Percentiles rank a stretch among this genome's conserved stretches.
phyloP scores from a whole-genome alignment of 768 basidiomycete species.

The Macrolepiota fuliginosa region DNA sequence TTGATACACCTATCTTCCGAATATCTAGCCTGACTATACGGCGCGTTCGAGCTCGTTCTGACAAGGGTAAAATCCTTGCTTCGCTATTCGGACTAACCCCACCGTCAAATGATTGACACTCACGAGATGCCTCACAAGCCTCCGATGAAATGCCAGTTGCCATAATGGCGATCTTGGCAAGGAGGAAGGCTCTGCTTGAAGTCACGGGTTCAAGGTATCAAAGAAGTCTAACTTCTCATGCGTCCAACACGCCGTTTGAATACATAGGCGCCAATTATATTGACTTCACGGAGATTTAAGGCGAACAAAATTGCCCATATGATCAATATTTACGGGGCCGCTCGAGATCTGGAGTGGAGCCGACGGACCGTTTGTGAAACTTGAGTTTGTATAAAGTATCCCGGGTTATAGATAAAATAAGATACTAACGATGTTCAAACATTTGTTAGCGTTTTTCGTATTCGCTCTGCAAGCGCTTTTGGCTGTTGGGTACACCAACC shows the following conservation, averaged over 20 bases:
- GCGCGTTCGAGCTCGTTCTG: too few species aligned
- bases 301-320: not conserved
- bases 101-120: not conserved
- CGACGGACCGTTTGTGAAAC: constrained; percentile 1
- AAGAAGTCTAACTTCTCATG: not conserved
- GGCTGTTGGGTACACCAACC: constrained; percentile 11
- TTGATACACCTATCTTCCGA: too few species aligned
- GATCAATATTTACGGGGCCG: not conserved
- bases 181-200: not conserved
- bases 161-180: too few species aligned
- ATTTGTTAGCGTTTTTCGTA: not conserved
- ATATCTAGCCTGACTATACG: too few species aligned
- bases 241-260: not conserved
- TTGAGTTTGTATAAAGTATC: not conserved
- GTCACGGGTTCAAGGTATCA: not conserved
- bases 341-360: not conserved
- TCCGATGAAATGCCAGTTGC: not conserved
- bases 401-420: not conserved
- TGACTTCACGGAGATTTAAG: not conserved
- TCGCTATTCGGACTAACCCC: not conserved
- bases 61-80: not conserved
- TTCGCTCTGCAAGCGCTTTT: constrained; percentile 3
- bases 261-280: not conserved
- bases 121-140: not conserved
- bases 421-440: not conserved